Conservation (phyloP, 2,329 filamentous ascomycete genomes). For the Beauveria rudraprayagi region DNA sequence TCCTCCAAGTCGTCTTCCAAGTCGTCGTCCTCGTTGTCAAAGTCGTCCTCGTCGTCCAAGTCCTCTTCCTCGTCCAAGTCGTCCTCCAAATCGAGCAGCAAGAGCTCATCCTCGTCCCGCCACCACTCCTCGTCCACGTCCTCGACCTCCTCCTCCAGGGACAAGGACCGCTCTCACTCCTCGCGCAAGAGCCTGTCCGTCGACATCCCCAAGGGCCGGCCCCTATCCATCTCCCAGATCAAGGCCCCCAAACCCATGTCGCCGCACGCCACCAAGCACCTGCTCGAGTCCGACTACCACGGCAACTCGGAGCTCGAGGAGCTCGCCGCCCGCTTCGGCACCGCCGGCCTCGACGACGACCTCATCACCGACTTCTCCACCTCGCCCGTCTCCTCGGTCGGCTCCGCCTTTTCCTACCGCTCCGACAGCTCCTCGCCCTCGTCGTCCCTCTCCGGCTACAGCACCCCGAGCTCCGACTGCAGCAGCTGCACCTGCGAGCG, state of each 20-base stretch:
- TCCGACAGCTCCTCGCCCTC: constrained; percentile 68
- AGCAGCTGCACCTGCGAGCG: constrained; percentile 86
- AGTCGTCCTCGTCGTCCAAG: constrained; percentile 34
- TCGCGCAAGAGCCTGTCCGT: constrained; percentile 44
- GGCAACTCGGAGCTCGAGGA: constrained; percentile 67
- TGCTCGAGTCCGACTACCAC: constrained; percentile 74
- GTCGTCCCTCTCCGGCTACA: constrained; percentile 69
- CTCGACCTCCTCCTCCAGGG: constrained; percentile 30
- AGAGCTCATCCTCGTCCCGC: constrained; percentile 33
- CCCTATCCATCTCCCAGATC: constrained; percentile 82
- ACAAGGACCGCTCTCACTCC: constrained; percentile 29
- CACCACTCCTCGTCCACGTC: constrained; percentile 31
- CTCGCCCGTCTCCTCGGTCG: constrained; percentile 57
- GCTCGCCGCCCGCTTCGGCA: constrained; percentile 66
- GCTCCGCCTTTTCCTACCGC: constrained; percentile 63
- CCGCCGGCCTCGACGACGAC: constrained; percentile 49
- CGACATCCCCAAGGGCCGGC: constrained; percentile 80
- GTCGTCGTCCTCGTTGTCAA: constrained; percentile 31
- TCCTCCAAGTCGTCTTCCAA: constrained; percentile 33
- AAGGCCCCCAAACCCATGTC: constrained; percentile 82
- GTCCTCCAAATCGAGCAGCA: constrained; percentile 32
- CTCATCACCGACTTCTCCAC: constrained; percentile 45
- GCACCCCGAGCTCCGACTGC: constrained; percentile 68
- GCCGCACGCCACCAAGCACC: constrained; percentile 78
- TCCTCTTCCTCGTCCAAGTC: constrained; percentile 30